Evolutionary conservation across 495 filamentous ascomycete genomes (phyloP), one percentile per base, ranked within the genome.

Genomic region (Xylaria venustula): DNA sequence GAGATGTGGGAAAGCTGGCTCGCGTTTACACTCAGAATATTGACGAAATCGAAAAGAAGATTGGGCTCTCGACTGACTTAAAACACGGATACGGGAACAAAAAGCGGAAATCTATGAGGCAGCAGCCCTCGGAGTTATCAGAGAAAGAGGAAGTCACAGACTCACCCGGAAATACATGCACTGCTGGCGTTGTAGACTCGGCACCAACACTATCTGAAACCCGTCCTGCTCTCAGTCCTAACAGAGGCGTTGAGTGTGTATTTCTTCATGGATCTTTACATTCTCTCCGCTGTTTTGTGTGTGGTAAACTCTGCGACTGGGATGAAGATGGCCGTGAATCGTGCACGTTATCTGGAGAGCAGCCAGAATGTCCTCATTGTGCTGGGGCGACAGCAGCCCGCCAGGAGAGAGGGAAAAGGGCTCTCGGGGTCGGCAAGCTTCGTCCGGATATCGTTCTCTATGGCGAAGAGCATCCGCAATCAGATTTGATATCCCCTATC

Each of bases 11-110:
- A 2, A 85, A 85, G 45, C 71, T 89, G 22, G 81, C 88, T 15
- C 71, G 87, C 32, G 87, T 86, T 53, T 89, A 89, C 63, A 89
- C 87, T 0, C 87, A 90, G 63, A 90, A 90, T 51, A 90, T 90
- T 28, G 87, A 90, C 59, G 82, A 82, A 58, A 76, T 90, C 5
- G 87, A 90, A 60, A 83, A 85, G 52, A 80, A 85, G 20, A 83
- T 87, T 19, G 86, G 87, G 7, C 77, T 90, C 41, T 75, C 72
- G 26, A 82, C 80, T 0, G 76, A 79, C 15, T 69, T 90, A 20
- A 68, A 73, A 6, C 70, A 75, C 6, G 87, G 87, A 1, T 76
- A 80, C 2, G 87, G 87, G 7, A 86, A 77, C 62, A 73, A 81
- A 22, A 75, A 79, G 51, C 65, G 67, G 23, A 71, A 60, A 61